Percentiles rank a stretch among this genome's conserved stretches.
Evolutionary conservation across 2,329 filamentous ascomycete species (phyloP).

Genomic region (Volutella citrinella): DNA sequence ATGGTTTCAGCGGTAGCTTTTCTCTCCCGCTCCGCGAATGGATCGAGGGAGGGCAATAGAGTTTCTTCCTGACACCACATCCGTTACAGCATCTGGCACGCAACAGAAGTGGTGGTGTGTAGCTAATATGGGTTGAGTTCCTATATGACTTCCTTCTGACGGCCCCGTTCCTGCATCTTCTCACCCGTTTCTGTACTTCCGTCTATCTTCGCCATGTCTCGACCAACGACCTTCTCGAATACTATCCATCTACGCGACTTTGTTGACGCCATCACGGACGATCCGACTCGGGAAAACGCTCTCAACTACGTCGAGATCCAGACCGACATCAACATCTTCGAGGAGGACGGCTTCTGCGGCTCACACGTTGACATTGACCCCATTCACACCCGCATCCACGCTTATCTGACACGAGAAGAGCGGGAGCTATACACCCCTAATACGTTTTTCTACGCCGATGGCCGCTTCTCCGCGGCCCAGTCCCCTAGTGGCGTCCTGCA

Average conservation of each 20-base stretch:
- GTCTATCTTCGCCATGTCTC: no score
- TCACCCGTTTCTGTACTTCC: background rate
- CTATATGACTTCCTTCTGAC: no score
- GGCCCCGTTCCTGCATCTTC: no score
- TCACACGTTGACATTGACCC: background rate
- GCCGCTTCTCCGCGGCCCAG: slow-evolving; percentile 2
- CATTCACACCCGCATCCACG: slow-evolving; percentile 2
- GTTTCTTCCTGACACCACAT: no score
- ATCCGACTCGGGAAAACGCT: slow-evolving; percentile 1
- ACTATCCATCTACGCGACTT: slow-evolving; percentile 3
- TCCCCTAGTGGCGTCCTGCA: background rate
- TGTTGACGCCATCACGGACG: background rate
- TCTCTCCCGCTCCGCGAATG: no score
- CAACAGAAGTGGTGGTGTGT: no score
- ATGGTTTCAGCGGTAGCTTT: no score
- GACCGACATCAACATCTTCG: slow-evolving; percentile 2
- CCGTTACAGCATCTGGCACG: no score
- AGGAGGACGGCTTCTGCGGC: slow-evolving; percentile 1
- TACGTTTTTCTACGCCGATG: slow-evolving; percentile 2
- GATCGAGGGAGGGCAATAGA: no score
- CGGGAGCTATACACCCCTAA: slow-evolving; percentile 1
- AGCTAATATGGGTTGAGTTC: no score
- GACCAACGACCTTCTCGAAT: background rate
- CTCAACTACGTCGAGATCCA: background rate
- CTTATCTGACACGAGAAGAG: slow-evolving; percentile 2